Evolutionary conservation across 2,329 filamentous ascomycete genomes (phyloP).

Genomic region (Whalleya microplaca): DNA sequence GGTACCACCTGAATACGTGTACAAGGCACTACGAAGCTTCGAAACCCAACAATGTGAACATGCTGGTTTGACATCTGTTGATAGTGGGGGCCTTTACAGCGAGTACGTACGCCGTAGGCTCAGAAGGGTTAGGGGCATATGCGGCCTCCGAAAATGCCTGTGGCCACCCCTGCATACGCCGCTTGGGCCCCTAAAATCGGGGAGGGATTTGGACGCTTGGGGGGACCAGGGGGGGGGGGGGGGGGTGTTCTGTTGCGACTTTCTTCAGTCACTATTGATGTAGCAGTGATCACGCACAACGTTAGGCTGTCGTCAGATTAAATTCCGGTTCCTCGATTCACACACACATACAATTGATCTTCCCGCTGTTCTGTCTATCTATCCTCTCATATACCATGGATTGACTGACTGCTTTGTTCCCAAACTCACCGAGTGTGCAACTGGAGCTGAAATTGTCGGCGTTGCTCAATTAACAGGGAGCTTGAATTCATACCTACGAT

Average conservation of each 20-base stretch:
- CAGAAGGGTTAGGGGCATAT: background rate
- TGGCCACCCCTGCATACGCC: background rate
- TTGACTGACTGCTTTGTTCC: background rate
- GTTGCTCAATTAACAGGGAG: too few relatives aligned
- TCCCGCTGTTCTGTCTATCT: background rate
- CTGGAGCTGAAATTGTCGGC: background rate
- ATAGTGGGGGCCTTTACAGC: background rate
- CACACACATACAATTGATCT: background rate
- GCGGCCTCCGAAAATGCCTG: background rate
- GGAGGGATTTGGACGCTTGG: too few relatives aligned
- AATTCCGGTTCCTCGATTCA: background rate
- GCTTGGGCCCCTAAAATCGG: constrained; percentile 5
- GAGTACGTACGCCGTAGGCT: background rate
- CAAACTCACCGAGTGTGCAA: background rate
- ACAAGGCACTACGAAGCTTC: background rate
- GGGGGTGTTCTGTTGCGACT: constrained; percentile 1
- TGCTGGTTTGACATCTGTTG: background rate
- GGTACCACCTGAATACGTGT: too few relatives aligned
- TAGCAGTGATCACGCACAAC: background rate
- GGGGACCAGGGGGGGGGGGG: too few relatives aligned
- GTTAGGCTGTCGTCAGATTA: background rate
- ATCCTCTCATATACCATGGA: background rate
- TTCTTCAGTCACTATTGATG: constrained; percentile 1
- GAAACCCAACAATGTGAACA: background rate
- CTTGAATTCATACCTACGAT: too few relatives aligned